phyloP scores from a whole-genome alignment of 23 red algal genomes.

The Rhodosorus marinus region DNA sequence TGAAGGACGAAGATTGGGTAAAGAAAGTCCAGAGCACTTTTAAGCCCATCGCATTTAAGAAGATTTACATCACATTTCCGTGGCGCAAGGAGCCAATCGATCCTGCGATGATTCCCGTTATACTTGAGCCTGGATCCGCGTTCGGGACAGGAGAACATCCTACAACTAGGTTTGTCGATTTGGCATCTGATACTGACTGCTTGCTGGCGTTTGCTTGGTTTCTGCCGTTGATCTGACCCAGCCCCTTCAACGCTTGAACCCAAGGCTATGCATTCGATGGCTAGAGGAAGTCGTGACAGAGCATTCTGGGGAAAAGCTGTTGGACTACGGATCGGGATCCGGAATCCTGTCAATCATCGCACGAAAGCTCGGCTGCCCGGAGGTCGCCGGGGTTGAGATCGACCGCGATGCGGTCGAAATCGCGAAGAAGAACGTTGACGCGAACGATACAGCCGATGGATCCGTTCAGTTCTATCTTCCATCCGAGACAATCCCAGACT shows the following conservation, averaged over 20 bases:
- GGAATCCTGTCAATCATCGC: constrained; percentile 56
- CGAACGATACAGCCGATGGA: constrained; percentile 3
- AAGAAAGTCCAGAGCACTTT: constrained; percentile 26
- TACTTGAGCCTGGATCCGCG: constrained; percentile 53
- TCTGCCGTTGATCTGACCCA: no score
- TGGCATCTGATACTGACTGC: no score
- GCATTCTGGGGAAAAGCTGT: constrained; percentile 8
- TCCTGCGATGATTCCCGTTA: constrained; percentile 6
- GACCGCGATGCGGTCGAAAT: constrained; percentile 29
- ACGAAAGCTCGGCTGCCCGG: background rate
- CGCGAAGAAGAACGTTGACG: constrained; percentile 20
- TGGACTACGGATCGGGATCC: constrained; percentile 84
- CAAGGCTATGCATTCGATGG: no score
- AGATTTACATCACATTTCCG: constrained; percentile 27
- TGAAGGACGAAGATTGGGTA: constrained; percentile 30
- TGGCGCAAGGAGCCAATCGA: constrained; percentile 5
- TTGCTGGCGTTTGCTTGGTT: no score
- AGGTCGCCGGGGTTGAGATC: constrained; percentile 34
- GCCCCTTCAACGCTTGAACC: no score
- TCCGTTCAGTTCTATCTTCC: background rate
- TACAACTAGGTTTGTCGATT: constrained; percentile 48
- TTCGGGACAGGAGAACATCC: constrained; percentile 97
- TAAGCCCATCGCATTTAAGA: constrained; percentile 22
- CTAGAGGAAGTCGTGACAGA: no score
- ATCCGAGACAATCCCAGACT: background rate